These are phyloP conservation scores for Psilocybe tampanensis DNA, from an alignment of 768 basidiomycete genomes.

Conservation along the genomic window DNA sequence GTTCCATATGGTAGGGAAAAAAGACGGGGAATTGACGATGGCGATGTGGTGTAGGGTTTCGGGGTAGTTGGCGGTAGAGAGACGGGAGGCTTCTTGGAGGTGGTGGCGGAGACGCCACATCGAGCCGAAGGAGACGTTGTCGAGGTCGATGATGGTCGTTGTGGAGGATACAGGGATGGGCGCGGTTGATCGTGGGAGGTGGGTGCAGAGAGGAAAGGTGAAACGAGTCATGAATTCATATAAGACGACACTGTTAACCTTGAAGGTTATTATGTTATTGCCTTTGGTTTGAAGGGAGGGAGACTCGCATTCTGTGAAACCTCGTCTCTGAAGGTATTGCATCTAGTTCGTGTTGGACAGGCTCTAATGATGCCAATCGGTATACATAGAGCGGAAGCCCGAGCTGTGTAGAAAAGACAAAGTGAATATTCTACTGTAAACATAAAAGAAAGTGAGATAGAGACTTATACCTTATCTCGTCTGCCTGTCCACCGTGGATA, in stretches of 20 bases:
- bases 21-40: slow-evolving; percentile 78
- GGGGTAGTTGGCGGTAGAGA: slow-evolving; percentile 82
- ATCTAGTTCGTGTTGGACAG: slow-evolving; percentile 62
- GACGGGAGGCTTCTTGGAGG: slow-evolving; percentile 71
- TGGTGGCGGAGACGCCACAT: slow-evolving; percentile 75
- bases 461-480: slow-evolving; percentile 65
- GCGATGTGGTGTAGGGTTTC: slow-evolving; percentile 72
- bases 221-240: slow-evolving; percentile 72
- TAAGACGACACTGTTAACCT: slow-evolving; percentile 52
- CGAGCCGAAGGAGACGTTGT: slow-evolving; percentile 55
- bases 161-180: slow-evolving; percentile 61
- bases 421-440: background rate
- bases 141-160: slow-evolving; percentile 75
- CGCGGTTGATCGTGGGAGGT: slow-evolving; percentile 53
- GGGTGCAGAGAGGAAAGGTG: slow-evolving; percentile 61
- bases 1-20: slow-evolving; percentile 82
- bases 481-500: slow-evolving; percentile 86
- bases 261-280: background rate
- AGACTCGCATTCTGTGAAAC: slow-evolving; percentile 71
- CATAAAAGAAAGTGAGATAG: background rate
- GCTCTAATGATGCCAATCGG: slow-evolving; percentile 60
- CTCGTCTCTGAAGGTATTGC: slow-evolving; percentile 54
- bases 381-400: slow-evolving; percentile 81
- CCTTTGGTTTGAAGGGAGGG: background rate
- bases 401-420: slow-evolving; percentile 36